phyloP scores from a whole-genome alignment of 805 yeast species.

The Sugiyamaella boreocaroliniensis region DNA sequence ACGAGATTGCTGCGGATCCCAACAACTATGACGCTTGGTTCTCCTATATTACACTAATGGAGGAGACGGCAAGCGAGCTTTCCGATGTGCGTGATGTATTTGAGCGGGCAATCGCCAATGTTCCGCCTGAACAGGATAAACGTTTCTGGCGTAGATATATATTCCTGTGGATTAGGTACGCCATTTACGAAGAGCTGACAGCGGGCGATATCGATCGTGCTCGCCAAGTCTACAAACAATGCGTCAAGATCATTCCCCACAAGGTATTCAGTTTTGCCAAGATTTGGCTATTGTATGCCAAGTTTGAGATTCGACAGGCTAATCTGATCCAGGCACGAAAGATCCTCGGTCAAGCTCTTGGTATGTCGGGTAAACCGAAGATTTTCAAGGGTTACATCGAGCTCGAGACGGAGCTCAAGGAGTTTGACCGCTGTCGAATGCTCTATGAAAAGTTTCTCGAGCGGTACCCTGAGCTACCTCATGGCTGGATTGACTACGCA shows the following conservation, averaged over 20 bases:
- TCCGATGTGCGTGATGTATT: constrained; percentile 32
- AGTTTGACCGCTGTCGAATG: constrained; percentile 72
- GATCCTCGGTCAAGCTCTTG: constrained; percentile 65
- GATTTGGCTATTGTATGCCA: constrained; percentile 63
- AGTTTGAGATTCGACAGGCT: constrained; percentile 65
- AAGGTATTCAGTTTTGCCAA: constrained; percentile 58
- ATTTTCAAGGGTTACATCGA: constrained; percentile 59
- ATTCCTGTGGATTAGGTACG: constrained; percentile 61
- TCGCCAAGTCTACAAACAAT: constrained; percentile 43
- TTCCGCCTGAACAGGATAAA: constrained; percentile 34
- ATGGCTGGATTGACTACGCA: constrained; percentile 59
- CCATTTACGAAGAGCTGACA: constrained; percentile 53
- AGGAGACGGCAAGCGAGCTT: constrained; percentile 30
- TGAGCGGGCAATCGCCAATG: constrained; percentile 38
- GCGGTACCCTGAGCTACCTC: constrained; percentile 34
- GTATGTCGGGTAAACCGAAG: constrained; percentile 46
- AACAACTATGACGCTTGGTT: constrained; percentile 78
- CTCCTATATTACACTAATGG: constrained; percentile 52
- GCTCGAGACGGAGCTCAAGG: constrained; percentile 61
- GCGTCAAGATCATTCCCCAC: constrained; percentile 51
- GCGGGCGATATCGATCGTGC: constrained; percentile 40
- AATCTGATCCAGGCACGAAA: constrained; percentile 50
- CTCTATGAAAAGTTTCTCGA: constrained; percentile 64
- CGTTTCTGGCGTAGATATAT: constrained; percentile 63
- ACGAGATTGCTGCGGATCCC: constrained; percentile 40